Evolutionary conservation across 2,329 filamentous ascomycete species (phyloP).

Genomic region (Phialophora chinensis): DNA sequence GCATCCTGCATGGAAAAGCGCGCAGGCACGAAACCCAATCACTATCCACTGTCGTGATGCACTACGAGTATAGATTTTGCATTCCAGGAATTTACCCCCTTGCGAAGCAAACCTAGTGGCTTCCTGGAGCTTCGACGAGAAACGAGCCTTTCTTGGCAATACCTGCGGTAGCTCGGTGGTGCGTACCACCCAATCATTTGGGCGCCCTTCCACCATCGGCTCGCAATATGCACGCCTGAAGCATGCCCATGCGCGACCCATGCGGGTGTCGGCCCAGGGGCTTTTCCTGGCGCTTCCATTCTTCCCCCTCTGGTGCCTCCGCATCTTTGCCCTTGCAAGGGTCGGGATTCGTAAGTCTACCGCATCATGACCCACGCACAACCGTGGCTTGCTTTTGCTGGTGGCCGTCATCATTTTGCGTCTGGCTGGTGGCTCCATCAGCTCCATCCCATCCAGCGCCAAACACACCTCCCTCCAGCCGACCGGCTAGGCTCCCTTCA

Average conservation of each 20-base stretch:
- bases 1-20: background rate
- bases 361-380: background rate
- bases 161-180: background rate
- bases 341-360: background rate
- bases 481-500: background rate
- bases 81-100: background rate
- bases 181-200: background rate
- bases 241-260: background rate
- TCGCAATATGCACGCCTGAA: background rate
- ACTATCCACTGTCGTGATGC: background rate
- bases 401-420: background rate
- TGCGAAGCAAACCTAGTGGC: background rate
- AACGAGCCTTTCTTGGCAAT: background rate
- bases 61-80: background rate
- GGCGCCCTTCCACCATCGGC: background rate
- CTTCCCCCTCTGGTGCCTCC: background rate
- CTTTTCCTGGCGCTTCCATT: background rate
- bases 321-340: background rate
- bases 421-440: background rate
- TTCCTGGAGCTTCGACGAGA: background rate
- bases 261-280: background rate
- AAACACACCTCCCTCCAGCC: background rate
- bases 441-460: background rate
- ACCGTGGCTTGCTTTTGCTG: conserved; percentile 1
- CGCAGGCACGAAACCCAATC: background rate